Percentiles rank a stretch among this genome's conserved stretches.
Evolutionary conservation across 306 rosid genomes (phyloP).

Genomic region (Lathyrus tuberosus): DNA sequence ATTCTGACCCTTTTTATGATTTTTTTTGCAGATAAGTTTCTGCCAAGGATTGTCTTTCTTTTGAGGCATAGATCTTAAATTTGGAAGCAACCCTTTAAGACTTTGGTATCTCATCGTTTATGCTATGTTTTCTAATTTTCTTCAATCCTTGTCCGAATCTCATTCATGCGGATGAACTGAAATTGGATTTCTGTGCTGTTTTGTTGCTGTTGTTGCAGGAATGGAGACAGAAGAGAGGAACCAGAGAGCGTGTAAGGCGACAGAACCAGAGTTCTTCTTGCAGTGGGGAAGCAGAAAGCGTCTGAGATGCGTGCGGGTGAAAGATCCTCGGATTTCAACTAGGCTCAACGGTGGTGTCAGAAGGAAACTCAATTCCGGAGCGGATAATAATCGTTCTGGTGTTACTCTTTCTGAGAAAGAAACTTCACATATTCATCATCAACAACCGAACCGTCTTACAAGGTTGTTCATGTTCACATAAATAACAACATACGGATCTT

Average conservation of each 20-base stretch:
- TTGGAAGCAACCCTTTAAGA: slow-evolving; percentile 29
- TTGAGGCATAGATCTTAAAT: slow-evolving; percentile 53
- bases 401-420: slow-evolving; percentile 54
- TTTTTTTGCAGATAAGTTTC: slow-evolving; percentile 14
- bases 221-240: slow-evolving; percentile 77
- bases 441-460: slow-evolving; percentile 58
- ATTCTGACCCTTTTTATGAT: slow-evolving; percentile 26
- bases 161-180: background rate
- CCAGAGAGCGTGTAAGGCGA: slow-evolving; percentile 51
- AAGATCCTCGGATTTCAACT: slow-evolving; percentile 66
- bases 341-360: slow-evolving; percentile 60
- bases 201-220: slow-evolving; percentile 27
- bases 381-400: slow-evolving; percentile 52
- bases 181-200: background rate
- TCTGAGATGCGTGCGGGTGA: slow-evolving; percentile 73
- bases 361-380: slow-evolving; percentile 48
- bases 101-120: background rate
- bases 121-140: slow-evolving; percentile 17
- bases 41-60: background rate
- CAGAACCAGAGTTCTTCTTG: slow-evolving; percentile 71
- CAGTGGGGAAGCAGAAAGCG: slow-evolving; percentile 80
- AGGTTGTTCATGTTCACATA: slow-evolving; percentile 49
- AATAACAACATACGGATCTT: slow-evolving; percentile 5
- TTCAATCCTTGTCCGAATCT: background rate
- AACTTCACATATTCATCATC: slow-evolving; percentile 48